Conservation (phyloP, 805 yeast species). For the Monosporozyma unispora region DNA sequence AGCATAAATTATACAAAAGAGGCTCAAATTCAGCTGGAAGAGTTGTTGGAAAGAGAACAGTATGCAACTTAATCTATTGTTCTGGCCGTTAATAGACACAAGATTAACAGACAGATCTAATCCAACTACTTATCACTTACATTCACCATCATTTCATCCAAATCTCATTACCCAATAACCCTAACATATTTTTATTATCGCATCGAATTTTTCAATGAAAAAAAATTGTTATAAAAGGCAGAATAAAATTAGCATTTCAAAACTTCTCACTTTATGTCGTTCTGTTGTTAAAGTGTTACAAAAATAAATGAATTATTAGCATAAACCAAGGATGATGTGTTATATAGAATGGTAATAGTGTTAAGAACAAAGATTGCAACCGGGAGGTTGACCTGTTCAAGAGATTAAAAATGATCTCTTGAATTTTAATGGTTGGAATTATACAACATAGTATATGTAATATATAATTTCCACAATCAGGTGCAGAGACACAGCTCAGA, state of each 20-base stretch:
- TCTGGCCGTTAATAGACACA: not conserved
- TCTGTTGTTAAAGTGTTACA: not conserved
- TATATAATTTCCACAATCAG: not conserved
- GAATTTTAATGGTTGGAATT: not conserved
- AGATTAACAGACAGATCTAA: too few species aligned
- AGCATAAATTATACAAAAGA: slow-evolving; percentile 4
- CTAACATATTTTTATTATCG: not conserved
- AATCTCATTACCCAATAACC: not conserved
- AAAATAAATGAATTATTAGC: too few species aligned
- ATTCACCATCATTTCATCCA: too few species aligned
- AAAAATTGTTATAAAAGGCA: not conserved
- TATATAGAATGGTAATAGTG: too few species aligned
- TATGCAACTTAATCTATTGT: not conserved
- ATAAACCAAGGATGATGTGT: too few species aligned
- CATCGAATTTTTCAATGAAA: not conserved
- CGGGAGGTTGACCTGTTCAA: slow-evolving; percentile 14
- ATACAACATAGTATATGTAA: not conserved
- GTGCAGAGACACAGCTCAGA: not conserved
- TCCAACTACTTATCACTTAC: not conserved
- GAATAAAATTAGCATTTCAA: not conserved
- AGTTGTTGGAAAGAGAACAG: not conserved
- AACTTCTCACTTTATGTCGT: not conserved
- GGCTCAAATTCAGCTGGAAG: slow-evolving; percentile 1
- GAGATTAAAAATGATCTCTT: slow-evolving; percentile 2
- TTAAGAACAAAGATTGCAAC: slow-evolving; percentile 3